Percentiles rank a stretch among this genome's conserved stretches.
phyloP scores from a whole-genome alignment of 2,329 filamentous ascomycete genomes.

The Trichophyton equinum region DNA sequence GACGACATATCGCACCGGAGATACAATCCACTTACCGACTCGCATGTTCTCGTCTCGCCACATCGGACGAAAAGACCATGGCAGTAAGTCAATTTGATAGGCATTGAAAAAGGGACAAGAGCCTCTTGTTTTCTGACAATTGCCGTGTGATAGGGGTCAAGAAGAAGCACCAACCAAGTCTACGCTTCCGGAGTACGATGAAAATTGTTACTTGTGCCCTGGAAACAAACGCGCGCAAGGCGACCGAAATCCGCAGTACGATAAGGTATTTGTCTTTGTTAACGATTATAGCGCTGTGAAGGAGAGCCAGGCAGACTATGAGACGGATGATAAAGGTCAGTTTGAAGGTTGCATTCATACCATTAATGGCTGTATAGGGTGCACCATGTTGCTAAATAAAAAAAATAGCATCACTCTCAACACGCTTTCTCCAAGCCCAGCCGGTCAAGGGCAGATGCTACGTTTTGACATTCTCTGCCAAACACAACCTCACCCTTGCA shows the following conservation, averaged over 20 bases:
- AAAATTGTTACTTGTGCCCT: constrained; percentile 89
- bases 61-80: constrained; percentile 94
- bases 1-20: constrained; percentile 94
- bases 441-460: constrained; percentile 92
- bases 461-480: constrained; percentile 84
- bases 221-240: constrained; percentile 81
- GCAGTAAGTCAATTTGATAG: constrained; percentile 55
- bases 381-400: background rate
- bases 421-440: constrained; percentile 66
- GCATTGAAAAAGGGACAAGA: background rate
- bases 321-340: constrained; percentile 39
- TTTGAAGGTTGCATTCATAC: background rate
- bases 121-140: background rate
- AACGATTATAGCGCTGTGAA: constrained; percentile 98
- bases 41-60: constrained; percentile 88
- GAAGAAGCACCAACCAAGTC: constrained; percentile 60
- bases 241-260: constrained; percentile 73
- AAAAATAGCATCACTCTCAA: constrained; percentile 40
- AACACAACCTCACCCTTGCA: constrained; percentile 82
- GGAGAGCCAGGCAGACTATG: constrained; percentile 76
- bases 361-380: background rate
- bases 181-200: constrained; percentile 67
- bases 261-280: constrained; percentile 82
- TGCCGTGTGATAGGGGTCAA: constrained; percentile 48
- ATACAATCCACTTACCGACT: constrained; percentile 81